Percentiles rank a stretch among this genome's conserved stretches.
Evolutionary conservation across 331 rosid species (phyloP).

Genomic region (Malus hybrid): DNA sequence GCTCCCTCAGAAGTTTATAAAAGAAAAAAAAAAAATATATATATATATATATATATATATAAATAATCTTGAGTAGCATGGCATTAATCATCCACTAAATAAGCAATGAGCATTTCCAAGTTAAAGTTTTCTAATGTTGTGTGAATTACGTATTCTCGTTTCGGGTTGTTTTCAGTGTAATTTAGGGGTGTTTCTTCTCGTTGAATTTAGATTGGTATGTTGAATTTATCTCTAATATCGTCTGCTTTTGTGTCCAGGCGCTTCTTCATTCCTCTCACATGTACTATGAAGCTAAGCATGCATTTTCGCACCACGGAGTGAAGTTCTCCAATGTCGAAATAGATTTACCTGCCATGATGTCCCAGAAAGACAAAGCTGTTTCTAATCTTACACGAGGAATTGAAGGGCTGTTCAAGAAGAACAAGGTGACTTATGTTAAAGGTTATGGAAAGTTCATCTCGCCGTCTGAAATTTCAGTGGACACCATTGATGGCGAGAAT

Average conservation of each 20-base stretch:
- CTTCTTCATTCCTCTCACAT: conserved; percentile 94
- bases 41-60: too few relatives aligned
- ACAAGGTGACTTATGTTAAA: conserved; percentile 86
- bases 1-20: neutral
- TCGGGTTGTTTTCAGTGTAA: neutral
- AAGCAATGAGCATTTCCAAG: neutral
- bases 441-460: conserved; percentile 88
- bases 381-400: conserved; percentile 77
- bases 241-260: conserved; percentile 41
- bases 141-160: neutral
- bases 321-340: conserved; percentile 71
- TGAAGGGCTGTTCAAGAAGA: conserved; percentile 96
- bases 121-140: neutral
- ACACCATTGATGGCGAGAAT: conserved; percentile 59
- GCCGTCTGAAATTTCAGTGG: conserved; percentile 85
- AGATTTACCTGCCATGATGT: conserved; percentile 93
- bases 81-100: neutral
- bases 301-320: conserved; percentile 79
- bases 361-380: conserved; percentile 92
- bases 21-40: too few relatives aligned
- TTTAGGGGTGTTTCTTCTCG: neutral
- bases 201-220: neutral
- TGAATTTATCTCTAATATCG: neutral
- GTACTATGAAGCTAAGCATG: conserved; percentile 92
- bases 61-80: too few relatives aligned